Conservation (phyloP, 83 land plant genomes). For the Picea abies region DNA sequence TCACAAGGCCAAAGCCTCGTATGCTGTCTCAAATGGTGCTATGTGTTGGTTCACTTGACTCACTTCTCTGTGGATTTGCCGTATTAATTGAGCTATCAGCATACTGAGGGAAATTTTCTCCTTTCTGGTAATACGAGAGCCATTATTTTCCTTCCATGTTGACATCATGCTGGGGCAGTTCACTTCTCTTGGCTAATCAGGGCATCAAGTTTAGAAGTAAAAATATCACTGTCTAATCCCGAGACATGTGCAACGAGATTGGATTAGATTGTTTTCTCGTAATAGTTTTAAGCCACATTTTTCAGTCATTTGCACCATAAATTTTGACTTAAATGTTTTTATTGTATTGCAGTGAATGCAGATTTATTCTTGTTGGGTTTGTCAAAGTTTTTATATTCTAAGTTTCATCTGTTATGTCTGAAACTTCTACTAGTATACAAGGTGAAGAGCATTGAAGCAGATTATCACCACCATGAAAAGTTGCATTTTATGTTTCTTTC, state of each 20-base stretch:
- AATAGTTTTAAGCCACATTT: not conserved
- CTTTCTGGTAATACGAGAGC: not conserved
- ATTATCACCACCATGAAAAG: not conserved
- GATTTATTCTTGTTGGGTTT: not conserved
- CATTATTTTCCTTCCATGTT: too few relatives aligned
- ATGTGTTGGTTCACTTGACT: too few relatives aligned
- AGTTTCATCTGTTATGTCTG: not conserved
- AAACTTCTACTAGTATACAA: not conserved
- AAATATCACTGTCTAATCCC: not conserved
- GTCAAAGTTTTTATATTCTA: not conserved
- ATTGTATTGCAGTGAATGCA: not conserved
- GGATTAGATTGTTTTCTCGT: not conserved
- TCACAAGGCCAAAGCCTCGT: too few relatives aligned
- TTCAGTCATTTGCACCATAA: not conserved
- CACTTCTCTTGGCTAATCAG: not conserved
- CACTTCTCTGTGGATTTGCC: too few relatives aligned
- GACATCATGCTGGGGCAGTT: not conserved
- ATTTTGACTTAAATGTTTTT: not conserved
- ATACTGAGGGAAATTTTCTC: not conserved
- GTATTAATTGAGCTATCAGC: too few relatives aligned
- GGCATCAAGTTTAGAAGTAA: not conserved
- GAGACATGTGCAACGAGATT: not conserved
- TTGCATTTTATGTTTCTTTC: not conserved
- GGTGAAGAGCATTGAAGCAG: constrained; percentile 1
- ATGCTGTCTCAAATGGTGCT: too few relatives aligned